Base-by-base conservation (phyloP, 352 stramenopile genomes). In the Phytopythium kandeliae region DNA sequence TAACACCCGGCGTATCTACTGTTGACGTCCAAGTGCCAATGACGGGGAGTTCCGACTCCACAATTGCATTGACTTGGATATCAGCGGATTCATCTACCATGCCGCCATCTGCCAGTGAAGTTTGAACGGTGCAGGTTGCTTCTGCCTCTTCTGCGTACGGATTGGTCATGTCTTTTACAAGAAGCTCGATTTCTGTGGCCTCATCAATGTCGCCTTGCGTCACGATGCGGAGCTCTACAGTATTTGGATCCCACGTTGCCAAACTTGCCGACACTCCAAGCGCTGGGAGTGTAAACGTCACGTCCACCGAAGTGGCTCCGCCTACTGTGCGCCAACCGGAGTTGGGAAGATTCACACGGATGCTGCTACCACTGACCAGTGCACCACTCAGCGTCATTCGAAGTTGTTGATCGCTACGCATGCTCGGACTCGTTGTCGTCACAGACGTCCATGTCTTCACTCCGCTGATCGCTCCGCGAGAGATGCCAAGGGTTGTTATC, bases 151-250 rank as follows among this genome's bases (percentile, higher is more conserved):
- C 58, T 6, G 60, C 55, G 43, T 69, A 89, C 13, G 74, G 78
- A 51, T 80, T 89, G 16, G 79, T 63, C 54, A 89, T 70, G 30
- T 71, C 63, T 6, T 74, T 48, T 4, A 86, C 48, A 2, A 78
- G 22, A 1, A 89, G 21, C 25, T 77, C 59, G 15, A 86, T 53
- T 3, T 43, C 9, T 7, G 63, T 62, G 4, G 43, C 62, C 60
- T 83, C 68, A 12, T 8, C 48, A 15, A 89, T 44, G 53, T 67
- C 56, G 2, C 78, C 78, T 13, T 24, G 28, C 0, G 69, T 85
- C 42, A 65, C 56, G 24, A 86, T 57, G 22, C 49, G 52, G 19
- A 89, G 25, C 10, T 71, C 48, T 26, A 41, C 58, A 3, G 49
- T 53, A 5, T 21, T n/a, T 2, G 52, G 26, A 25, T 52, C 54